These are phyloP conservation scores for Verticillium nonalfalfae DNA, from an alignment of 2,329 filamentous ascomycete species.

Conservation along the genomic window DNA sequence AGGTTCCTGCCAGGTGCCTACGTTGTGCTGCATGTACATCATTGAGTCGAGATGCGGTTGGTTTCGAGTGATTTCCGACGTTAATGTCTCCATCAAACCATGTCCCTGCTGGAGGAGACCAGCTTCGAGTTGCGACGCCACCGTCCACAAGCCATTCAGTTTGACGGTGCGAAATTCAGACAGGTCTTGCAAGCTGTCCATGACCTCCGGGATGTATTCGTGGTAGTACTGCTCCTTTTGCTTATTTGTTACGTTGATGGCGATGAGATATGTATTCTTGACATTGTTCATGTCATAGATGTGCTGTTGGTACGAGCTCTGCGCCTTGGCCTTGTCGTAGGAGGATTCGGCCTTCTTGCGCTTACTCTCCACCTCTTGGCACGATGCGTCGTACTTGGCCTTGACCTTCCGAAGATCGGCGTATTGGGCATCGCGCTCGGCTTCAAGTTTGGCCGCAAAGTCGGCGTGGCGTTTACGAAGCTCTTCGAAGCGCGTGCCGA, in stretches of 20 bases:
- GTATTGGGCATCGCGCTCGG: conserved; percentile 80
- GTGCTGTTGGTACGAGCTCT: conserved; percentile 88
- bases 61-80: conserved; percentile 80
- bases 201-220: conserved; percentile 88
- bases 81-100: conserved; percentile 64
- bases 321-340: conserved; percentile 92
- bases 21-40: conserved; percentile 97
- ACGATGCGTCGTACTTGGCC: conserved; percentile 84
- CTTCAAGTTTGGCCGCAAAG: conserved; percentile 81
- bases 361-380: conserved; percentile 89
- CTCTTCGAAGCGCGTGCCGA: conserved; percentile 76
- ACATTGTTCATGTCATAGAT: conserved; percentile 92
- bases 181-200: conserved; percentile 90
- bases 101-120: conserved; percentile 69
- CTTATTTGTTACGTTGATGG: conserved; percentile 95
- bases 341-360: conserved; percentile 92
- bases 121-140: conserved; percentile 75
- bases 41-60: conserved; percentile 85
- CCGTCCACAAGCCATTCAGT: conserved; percentile 79
- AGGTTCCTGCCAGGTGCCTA: conserved; percentile 75
- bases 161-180: conserved; percentile 82
- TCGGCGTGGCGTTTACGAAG: conserved; percentile 86
- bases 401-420: conserved; percentile 85
- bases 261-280: conserved; percentile 97
- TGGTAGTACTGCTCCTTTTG: conserved; percentile 97